A percentile compares a stretch with the other conserved stretches of the same genome.
Evolutionary conservation across 2,329 filamentous ascomycete genomes (phyloP).

Genomic region (Aureobasidium sp.): DNA sequence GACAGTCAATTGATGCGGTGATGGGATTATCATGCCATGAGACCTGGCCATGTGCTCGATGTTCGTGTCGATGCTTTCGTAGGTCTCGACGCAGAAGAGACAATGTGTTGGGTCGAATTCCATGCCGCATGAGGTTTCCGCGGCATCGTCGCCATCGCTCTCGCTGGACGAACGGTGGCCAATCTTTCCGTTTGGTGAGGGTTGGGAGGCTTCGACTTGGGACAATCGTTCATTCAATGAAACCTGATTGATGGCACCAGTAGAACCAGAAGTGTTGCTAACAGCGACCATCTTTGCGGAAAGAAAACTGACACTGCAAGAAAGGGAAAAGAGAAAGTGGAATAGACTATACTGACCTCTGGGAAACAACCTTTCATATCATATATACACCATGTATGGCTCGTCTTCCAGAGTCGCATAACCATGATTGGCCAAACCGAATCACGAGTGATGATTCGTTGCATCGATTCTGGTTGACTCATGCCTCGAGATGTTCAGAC

Average conservation of each 20-base stretch:
- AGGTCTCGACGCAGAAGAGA: conserved; percentile 86
- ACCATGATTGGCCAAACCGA: not conserved
- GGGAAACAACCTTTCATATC: not conserved
- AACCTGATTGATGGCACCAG: not conserved
- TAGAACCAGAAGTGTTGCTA: not conserved
- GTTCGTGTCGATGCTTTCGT: conserved; percentile 66
- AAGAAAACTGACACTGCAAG: not conserved
- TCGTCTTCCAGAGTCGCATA: not conserved
- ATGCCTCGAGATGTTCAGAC: not conserved
- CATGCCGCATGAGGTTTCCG: not conserved
- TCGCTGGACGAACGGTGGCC: not conserved
- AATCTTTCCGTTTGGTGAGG: not conserved
- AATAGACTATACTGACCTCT: not conserved
- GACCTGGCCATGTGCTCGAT: conserved; percentile 82
- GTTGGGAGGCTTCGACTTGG: not conserved
- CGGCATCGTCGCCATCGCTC: not conserved
- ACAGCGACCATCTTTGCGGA: not conserved
- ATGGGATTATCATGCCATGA: conserved; percentile 94
- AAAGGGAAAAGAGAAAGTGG: not conserved
- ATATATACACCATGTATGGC: not conserved
- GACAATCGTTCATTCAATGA: not conserved
- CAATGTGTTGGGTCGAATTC: conserved; percentile 44
- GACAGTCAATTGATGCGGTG: conserved; percentile 68
- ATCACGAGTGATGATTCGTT: not conserved
- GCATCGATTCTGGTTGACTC: not conserved